Conservation (phyloP, 345 rosid species). For the Sisymbrium altissimum region DNA sequence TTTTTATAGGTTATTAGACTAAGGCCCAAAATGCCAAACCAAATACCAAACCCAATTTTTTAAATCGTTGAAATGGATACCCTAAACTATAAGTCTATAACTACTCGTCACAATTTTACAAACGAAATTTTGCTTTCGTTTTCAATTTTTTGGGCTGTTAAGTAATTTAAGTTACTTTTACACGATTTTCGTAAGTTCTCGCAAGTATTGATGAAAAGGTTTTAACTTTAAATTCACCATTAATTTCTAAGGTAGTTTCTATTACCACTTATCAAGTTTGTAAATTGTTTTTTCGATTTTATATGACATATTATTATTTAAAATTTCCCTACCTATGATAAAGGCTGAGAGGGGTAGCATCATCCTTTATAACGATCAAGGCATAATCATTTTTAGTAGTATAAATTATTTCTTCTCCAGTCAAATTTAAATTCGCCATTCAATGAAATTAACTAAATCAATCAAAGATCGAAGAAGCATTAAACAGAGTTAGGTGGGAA, state of each 20-base stretch:
- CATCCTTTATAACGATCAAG: no score
- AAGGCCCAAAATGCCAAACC: not conserved
- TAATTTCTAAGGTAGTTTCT: not conserved
- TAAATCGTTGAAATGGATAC: not conserved
- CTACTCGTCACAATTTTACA: no score
- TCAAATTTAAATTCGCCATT: not conserved
- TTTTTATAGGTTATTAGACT: not conserved
- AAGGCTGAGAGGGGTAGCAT: no score
- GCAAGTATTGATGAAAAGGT: not conserved
- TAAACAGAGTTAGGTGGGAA: constrained; percentile 22
- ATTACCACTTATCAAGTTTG: not conserved
- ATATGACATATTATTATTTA: not conserved
- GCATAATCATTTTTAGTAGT: not conserved
- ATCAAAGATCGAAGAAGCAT: constrained; percentile 13
- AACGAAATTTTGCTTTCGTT: no score
- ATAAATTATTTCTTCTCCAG: not conserved
- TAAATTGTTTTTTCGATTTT: not conserved
- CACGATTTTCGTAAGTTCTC: not conserved
- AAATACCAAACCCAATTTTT: not conserved
- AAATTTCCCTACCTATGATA: no score
- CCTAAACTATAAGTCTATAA: no score
- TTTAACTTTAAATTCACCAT: not conserved
- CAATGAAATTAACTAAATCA: not conserved
- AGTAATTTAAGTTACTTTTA: no score
- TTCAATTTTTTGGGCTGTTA: no score